Percentiles rank a stretch among this genome's conserved stretches.
Evolutionary conservation across 192 early-diverging fungal genomes (phyloP).

Genomic region (Funneliformis mosseae): DNA sequence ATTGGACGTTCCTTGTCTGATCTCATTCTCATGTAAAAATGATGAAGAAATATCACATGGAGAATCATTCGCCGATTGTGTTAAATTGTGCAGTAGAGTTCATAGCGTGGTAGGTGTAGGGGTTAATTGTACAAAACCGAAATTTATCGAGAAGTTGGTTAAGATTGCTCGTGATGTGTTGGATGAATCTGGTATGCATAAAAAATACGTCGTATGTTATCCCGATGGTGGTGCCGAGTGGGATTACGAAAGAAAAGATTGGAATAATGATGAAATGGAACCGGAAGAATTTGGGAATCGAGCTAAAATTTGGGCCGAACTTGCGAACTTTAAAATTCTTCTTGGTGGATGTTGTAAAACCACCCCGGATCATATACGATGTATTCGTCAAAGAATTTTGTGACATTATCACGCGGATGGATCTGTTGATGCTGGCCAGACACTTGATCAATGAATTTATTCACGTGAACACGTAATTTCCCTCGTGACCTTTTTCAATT

Average conservation of each 20-base stretch:
- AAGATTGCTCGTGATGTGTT: conserved; percentile 17
- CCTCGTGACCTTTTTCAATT: too few relatives aligned
- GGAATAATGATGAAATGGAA: conserved; percentile 35
- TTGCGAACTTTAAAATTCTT: conserved; percentile 47
- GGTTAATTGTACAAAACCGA: conserved; percentile 66
- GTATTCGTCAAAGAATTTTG: background rate
- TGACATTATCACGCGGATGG: too few relatives aligned
- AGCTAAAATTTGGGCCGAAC: conserved; percentile 39
- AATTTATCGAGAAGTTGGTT: conserved; percentile 36
- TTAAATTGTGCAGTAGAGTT: conserved; percentile 35
- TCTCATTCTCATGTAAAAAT: conserved; percentile 59
- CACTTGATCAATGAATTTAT: too few relatives aligned
- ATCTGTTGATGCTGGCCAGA: too few relatives aligned
- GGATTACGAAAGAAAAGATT: conserved; percentile 40
- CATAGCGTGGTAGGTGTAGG: conserved; percentile 54
- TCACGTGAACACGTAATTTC: too few relatives aligned
- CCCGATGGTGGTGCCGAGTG: conserved; percentile 57
- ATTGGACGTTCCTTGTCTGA: conserved; percentile 45
- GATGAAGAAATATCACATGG: conserved; percentile 47
- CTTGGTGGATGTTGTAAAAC: conserved; percentile 66
- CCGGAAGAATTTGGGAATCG: conserved; percentile 40
- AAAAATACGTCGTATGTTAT: conserved; percentile 52
- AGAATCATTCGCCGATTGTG: conserved; percentile 49
- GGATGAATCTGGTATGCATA: background rate
- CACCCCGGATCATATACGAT: conserved; percentile 51